A percentile compares a stretch with the other conserved stretches of the same genome.
Conservation (phyloP, 140 eudicot genomes). For the Anethum foeniculum region DNA sequence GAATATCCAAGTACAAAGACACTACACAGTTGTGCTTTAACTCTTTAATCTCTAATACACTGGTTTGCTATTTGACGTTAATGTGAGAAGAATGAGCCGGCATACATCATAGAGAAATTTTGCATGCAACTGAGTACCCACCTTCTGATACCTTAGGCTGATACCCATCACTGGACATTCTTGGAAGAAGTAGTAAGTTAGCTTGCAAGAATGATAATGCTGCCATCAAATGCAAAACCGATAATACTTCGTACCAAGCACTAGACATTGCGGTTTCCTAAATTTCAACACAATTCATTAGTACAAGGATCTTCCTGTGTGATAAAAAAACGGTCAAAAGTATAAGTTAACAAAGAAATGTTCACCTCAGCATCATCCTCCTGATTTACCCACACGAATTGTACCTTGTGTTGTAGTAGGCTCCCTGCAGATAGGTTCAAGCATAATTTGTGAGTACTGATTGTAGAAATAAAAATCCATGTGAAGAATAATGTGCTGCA, state of each 20-base stretch:
- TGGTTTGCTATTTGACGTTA: neutral
- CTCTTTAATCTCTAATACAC: neutral
- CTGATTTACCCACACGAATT: slow-evolving; percentile 88
- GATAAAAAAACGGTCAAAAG: neutral
- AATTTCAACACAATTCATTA: slow-evolving; percentile 5
- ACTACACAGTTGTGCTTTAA: neutral
- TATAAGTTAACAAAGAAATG: slow-evolving; percentile 12
- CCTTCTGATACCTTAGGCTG: slow-evolving; percentile 96
- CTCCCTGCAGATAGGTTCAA: slow-evolving; percentile 52
- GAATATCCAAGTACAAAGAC: neutral
- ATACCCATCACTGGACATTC: slow-evolving; percentile 81
- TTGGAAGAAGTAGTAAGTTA: slow-evolving; percentile 80
- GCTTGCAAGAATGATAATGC: slow-evolving; percentile 69
- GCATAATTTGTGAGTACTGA: neutral
- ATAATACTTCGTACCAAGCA: slow-evolving; percentile 95
- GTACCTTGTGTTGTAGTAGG: slow-evolving; percentile 83
- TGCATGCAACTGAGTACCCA: slow-evolving; percentile 21
- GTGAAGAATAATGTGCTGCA: slow-evolving; percentile 8
- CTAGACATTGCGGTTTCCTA: slow-evolving; percentile 81
- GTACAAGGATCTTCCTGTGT: slow-evolving; percentile 2
- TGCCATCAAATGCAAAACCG: slow-evolving; percentile 98
- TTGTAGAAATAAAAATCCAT: neutral
- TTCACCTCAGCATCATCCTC: slow-evolving; percentile 89
- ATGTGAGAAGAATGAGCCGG: neutral
- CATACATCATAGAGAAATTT: neutral